Conservation (phyloP, 352 stramenopile genomes). For the Pythium scleroteichum region DNA sequence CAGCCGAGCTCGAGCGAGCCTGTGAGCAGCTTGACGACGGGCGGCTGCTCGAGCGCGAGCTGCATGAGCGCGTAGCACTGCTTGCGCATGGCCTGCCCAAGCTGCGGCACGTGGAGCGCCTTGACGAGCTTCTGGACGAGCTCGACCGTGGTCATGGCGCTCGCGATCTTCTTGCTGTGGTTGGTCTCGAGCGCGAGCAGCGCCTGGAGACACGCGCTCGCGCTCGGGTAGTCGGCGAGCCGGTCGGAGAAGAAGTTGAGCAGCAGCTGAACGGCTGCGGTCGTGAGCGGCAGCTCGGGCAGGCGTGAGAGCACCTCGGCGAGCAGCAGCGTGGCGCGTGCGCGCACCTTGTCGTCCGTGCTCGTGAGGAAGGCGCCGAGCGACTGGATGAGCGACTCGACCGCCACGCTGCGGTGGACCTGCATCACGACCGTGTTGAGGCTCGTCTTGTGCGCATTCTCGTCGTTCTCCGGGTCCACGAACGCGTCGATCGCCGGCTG, state of each 20-base stretch:
- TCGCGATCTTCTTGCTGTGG: conserved; percentile 60
- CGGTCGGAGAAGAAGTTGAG: conserved; percentile 86
- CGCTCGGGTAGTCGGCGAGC: conserved; percentile 82
- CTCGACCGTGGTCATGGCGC: conserved; percentile 46
- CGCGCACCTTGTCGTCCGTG: conserved; percentile 77
- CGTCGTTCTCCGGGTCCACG: conserved; percentile 83
- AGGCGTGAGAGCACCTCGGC: conserved; percentile 88
- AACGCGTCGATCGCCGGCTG: conserved; percentile 85
- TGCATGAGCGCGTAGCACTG: conserved; percentile 84
- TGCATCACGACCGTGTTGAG: conserved; percentile 90
- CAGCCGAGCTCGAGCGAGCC: conserved; percentile 32
- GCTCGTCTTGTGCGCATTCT: conserved; percentile 80
- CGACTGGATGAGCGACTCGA: conserved; percentile 81
- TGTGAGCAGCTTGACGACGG: conserved; percentile 57
- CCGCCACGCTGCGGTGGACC: conserved; percentile 71
- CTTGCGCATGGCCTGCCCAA: conserved; percentile 86
- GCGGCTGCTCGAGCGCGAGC: conserved; percentile 58
- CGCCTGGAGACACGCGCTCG: conserved; percentile 73
- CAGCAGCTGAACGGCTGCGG: conserved; percentile 72
- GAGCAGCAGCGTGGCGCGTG: conserved; percentile 79
- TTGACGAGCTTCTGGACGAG: conserved; percentile 67
- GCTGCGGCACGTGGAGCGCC: conserved; percentile 73
- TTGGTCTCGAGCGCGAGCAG: conserved; percentile 72
- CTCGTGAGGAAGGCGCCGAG: conserved; percentile 72
- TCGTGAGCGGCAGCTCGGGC: conserved; percentile 76